These are phyloP conservation scores for Lipomyces orientalis DNA, from an alignment of 805 yeast genomes.

Conservation along the genomic window DNA sequence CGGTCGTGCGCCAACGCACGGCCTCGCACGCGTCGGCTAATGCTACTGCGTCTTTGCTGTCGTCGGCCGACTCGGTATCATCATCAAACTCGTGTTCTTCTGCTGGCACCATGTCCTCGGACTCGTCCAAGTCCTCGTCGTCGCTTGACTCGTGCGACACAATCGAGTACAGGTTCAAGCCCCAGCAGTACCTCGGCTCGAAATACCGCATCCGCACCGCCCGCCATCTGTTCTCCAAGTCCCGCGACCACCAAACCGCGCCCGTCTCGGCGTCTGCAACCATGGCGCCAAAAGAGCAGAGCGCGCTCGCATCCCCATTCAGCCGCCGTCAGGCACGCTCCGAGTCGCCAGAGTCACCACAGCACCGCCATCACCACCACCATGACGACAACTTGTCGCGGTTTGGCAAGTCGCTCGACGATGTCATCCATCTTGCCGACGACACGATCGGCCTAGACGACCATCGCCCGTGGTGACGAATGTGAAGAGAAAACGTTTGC, in stretches of 20 bases:
- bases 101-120: neutral
- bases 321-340: neutral
- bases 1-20: neutral
- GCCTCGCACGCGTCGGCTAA: neutral
- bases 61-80: neutral
- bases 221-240: neutral
- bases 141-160: neutral
- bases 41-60: neutral
- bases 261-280: neutral
- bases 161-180: neutral
- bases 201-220: neutral
- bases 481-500: too few relatives aligned
- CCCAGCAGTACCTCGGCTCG: neutral
- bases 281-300: neutral
- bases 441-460: neutral
- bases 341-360: neutral
- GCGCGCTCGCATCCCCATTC: neutral
- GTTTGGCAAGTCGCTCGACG: neutral
- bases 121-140: neutral
- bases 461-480: neutral
- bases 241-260: neutral
- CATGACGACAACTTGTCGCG: neutral
- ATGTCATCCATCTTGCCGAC: neutral
- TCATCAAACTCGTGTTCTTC: constrained; percentile 1
- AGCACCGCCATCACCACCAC: neutral